These are phyloP conservation scores for Wickerhamomyces canadensis DNA, from an alignment of 805 yeast genomes.

Conservation along the genomic window DNA sequence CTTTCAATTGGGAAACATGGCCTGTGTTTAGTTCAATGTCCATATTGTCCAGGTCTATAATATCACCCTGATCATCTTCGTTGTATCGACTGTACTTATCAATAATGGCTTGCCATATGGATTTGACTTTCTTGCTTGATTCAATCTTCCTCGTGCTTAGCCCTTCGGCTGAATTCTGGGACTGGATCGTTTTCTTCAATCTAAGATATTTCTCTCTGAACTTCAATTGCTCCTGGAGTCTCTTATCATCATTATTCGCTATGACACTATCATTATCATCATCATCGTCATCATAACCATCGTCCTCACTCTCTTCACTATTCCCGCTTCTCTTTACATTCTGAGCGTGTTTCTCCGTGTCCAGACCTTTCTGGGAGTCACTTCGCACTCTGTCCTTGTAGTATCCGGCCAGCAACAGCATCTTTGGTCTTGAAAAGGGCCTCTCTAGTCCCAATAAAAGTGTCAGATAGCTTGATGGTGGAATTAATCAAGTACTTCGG, in stretches of 20 bases:
- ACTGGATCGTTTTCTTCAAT: background rate
- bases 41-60: slow-evolving; percentile 22
- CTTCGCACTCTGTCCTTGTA: too few species aligned
- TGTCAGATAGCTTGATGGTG: too few species aligned
- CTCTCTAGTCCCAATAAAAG: too few species aligned
- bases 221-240: background rate
- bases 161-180: background rate
- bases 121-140: slow-evolving; percentile 18
- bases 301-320: background rate
- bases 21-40: slow-evolving; percentile 18
- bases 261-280: too few species aligned
- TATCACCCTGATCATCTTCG: slow-evolving; percentile 29
- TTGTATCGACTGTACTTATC: slow-evolving; percentile 26
- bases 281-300: background rate
- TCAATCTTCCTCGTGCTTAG: slow-evolving; percentile 12
- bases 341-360: too few species aligned
- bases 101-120: slow-evolving; percentile 29
- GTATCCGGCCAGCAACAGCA: too few species aligned
- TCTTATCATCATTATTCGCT: background rate
- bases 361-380: too few species aligned
- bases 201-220: background rate
- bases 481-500: too few species aligned
- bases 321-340: too few species aligned
- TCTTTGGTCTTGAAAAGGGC: too few species aligned
- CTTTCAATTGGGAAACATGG: slow-evolving; percentile 11